Evolutionary conservation across 805 yeast species (phyloP), one percentile per base, ranked within the genome.

Genomic region (Saccharomycopsis javanensis): DNA sequence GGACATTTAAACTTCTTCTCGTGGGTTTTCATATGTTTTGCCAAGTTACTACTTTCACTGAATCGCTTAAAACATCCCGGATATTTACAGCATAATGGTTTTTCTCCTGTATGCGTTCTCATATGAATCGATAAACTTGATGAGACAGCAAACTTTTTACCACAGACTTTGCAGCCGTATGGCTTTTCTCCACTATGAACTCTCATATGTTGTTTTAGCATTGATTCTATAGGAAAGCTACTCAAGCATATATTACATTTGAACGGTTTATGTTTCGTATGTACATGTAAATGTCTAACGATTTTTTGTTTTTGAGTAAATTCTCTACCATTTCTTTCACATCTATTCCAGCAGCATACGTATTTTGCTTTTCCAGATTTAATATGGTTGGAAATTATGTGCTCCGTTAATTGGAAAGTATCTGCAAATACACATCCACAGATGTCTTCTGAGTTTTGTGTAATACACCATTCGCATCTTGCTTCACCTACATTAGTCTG

Each of bases 151-250:
- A 92, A 92, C 27, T 73, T 68, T 68, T 89, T 91, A 4, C 79
- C 83, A 69, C 99, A 92, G 1, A 74, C 66, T 27, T 77, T 73
- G 69, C 99, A 92, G 55, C 69, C 69, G 68, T 77, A 90, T 1
- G 98, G 98, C 65, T 83, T 86, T 64, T 90, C 97, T 2, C 97
- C 97, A 1, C 92, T 82, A 68, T 92, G 98, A 2, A 80, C 82
- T 55, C 97, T 74, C 73, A 78, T 69, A 69, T 94, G 99, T 69
- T 89, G 96, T 48, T 78, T 77, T 50, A 94, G 74, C 77, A 86
- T 85, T 33, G 85, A 73, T 53, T 86, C 88, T 48, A 86, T 88
- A 4, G 95, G 87, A 69, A 92, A 90, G 11, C 75, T 68, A 57
- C 83, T 81, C 2, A 80, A 77, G 68, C 99, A 94, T 0, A 77